Evolutionary conservation across 176 grass and related monocot species (phyloP).

Genomic region (Alloteropsis semialata): DNA sequence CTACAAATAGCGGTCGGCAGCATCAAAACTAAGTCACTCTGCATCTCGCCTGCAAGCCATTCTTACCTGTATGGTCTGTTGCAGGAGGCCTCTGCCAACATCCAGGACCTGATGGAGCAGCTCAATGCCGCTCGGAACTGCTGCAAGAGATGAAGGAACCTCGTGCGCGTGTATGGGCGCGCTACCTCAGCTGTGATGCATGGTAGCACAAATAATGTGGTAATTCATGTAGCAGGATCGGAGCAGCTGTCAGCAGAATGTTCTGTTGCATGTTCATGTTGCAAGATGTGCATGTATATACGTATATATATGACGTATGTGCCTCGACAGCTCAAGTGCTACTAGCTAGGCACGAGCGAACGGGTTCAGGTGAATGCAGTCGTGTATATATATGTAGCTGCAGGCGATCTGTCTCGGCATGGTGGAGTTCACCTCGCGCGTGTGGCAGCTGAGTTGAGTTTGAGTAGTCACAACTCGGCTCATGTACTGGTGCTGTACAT

Average conservation of each 20-base stretch:
- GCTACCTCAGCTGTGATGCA: not conserved
- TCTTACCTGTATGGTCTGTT: not conserved
- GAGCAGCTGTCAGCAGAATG: not conserved
- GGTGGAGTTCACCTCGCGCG: not conserved
- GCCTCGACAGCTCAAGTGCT: not conserved
- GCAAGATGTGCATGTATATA: not conserved
- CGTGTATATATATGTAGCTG: too few species aligned
- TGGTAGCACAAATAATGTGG: not conserved
- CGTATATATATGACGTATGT: not conserved
- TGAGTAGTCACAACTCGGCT: not conserved
- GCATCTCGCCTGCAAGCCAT: not conserved
- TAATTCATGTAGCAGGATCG: not conserved
- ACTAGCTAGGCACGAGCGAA: not conserved
- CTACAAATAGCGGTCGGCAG: not conserved
- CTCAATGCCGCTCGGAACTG: conserved; percentile 23
- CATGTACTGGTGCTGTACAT: too few species aligned
- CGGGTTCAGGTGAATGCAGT: too few species aligned
- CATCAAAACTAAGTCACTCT: not conserved
- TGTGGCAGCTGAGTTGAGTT: not conserved
- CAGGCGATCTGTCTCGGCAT: not conserved
- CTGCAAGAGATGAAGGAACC: not conserved
- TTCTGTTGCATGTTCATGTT: not conserved
- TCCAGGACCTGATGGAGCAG: conserved; percentile 58
- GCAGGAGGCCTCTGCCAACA: conserved; percentile 50
- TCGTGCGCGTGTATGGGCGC: not conserved